Conservation (phyloP, 1,139 yeast species). For the Pneumocystis oryctolagi region DNA sequence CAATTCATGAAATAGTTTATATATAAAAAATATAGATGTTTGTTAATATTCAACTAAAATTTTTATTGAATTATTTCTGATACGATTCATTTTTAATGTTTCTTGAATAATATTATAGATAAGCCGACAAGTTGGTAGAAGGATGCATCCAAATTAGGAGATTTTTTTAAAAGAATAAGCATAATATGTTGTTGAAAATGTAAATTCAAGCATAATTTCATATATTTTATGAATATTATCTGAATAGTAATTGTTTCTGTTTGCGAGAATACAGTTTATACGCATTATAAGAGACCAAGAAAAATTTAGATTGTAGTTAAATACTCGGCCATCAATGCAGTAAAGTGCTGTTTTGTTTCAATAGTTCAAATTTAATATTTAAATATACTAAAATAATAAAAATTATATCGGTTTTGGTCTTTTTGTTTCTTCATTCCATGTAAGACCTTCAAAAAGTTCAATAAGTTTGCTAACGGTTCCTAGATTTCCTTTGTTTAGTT, state of each 20-base stretch:
- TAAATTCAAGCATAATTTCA: background rate
- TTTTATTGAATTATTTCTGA: background rate
- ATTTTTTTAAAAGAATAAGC: background rate
- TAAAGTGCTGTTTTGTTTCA: background rate
- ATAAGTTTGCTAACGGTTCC: background rate
- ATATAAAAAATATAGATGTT: background rate
- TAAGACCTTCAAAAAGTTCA: background rate
- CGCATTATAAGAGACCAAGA: background rate
- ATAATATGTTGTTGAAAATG: background rate
- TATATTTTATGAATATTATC: background rate
- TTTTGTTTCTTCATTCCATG: background rate
- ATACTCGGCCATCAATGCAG: background rate
- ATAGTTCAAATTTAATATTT: background rate
- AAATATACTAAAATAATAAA: background rate
- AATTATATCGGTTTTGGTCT: background rate
- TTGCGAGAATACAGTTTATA: background rate
- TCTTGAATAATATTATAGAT: background rate
- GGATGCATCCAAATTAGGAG: background rate
- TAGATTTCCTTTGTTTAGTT: background rate
- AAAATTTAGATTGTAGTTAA: background rate
- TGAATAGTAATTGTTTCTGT: background rate
- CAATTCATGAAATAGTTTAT: background rate
- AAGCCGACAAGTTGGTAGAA: background rate
- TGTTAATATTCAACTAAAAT: background rate
- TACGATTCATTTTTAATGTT: background rate